Percentiles rank a stretch among this genome's conserved stretches.
Conservation (phyloP, 768 basidiomycete species). For the Hemileccinum impolitum region DNA sequence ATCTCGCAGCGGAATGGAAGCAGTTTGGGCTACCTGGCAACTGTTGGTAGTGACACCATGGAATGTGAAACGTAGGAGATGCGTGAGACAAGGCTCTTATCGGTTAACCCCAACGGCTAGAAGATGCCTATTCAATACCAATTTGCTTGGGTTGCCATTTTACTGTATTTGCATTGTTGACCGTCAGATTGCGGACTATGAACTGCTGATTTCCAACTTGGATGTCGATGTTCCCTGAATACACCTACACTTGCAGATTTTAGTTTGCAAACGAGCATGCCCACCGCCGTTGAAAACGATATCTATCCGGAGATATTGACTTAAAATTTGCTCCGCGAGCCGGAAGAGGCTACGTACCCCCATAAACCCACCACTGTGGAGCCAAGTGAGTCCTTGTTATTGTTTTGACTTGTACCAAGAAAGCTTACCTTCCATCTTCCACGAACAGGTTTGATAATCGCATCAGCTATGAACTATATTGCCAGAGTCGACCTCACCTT, state of each 20-base stretch:
- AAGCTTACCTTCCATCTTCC: slow-evolving; percentile 61
- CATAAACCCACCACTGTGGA: slow-evolving; percentile 43
- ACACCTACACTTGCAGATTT: neutral
- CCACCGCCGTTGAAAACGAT: slow-evolving; percentile 42
- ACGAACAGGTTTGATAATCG: slow-evolving; percentile 45
- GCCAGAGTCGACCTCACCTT: slow-evolving; percentile 41
- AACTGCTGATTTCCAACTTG: slow-evolving; percentile 81
- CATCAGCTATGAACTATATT: too few relatives aligned
- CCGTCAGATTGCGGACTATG: slow-evolving; percentile 59
- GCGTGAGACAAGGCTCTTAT: neutral
- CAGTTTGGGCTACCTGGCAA: slow-evolving; percentile 20
- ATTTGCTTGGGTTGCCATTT: neutral
- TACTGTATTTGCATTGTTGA: slow-evolving; percentile 41
- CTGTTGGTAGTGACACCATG: slow-evolving; percentile 48
- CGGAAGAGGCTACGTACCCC: slow-evolving; percentile 42
- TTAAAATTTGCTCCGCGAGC: too few relatives aligned
- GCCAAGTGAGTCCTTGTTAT: too few relatives aligned
- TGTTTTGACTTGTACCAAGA: neutral
- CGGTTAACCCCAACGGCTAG: slow-evolving; percentile 35
- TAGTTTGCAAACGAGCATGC: too few relatives aligned
- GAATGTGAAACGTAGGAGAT: slow-evolving; percentile 45
- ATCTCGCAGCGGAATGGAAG: neutral
- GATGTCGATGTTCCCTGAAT: slow-evolving; percentile 49
- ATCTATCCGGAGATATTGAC: slow-evolving; percentile 19
- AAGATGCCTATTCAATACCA: neutral